Base-by-base conservation (phyloP, 1,284 basidiomycete species). In the Malassezia furfur region DNA sequence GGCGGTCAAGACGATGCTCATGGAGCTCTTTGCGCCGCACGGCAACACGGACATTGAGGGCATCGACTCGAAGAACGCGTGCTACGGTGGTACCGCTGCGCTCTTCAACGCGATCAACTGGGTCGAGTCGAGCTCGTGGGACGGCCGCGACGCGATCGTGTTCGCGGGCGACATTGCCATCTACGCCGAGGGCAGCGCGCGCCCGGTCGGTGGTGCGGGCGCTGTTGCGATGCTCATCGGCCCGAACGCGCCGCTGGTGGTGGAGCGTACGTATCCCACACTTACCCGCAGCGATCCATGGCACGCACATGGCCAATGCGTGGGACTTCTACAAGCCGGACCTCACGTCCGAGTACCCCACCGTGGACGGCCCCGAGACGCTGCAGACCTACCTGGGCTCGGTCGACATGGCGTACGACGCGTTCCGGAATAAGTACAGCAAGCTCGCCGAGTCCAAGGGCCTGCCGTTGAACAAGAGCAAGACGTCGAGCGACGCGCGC, bases 11-110 rank as follows among this genome's bases (percentile, higher is more conserved):
- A 96, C 94, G 4, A 85, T 90, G 56, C 83, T 99, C 62, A 98
- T 99, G 93, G 88, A 96, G 78, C 85, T 98, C 67, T 99, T 99
- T 74, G 84, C 85, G 43, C 82, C 82, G 54, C 83, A 85, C 35
- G 93, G 90, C 63, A 98, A 99, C 83, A 84, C 83, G 69, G 93
- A 99, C 76, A 91, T 98, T 62, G 93, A 99, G 79, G 93, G 93
- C 67, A 87, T 99, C 75, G 93, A 99, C 80, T 91, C 88, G 57
- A 98, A 98, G 81, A 98, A 98, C 76, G 93, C 93, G 19, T 99
- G 93, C 80, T 99, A 99, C 76, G 93, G 93, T 46, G 93, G 90
- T 38, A 98, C 93, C 22, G 93, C 93, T 44, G 93, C 93, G 4
- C 83, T 98, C 59, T 96, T 94, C 84, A 96, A 96, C 78, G 86